Base-by-base conservation (phyloP, 2,329 filamentous ascomycete species). In the Fusarium denticulatum region DNA sequence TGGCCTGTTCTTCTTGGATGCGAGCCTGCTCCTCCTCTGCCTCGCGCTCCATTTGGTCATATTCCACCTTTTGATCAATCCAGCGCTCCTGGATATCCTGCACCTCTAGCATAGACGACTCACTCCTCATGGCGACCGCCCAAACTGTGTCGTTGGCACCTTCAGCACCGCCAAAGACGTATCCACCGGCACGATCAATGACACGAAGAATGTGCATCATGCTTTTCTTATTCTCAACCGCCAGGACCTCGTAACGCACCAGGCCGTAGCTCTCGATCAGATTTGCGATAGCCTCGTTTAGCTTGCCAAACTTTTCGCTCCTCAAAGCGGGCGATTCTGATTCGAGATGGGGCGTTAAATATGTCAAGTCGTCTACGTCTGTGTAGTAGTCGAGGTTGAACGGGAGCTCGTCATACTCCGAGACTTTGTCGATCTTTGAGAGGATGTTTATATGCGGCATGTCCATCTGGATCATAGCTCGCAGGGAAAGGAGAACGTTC, bases 301-400 rank as follows among this genome's bases (percentile, higher is more conserved):
- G 86, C 9, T 92, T 90, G 57, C 91, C 88, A 80, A 97, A 98
- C 80, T 97, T 98, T 26, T 89, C 87, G 75, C 89, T 91, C 12
- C 88, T 88, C 80, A 92, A 83, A 11, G 87, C 88, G 0, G 94
- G 91, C 4, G 92, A 92, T 81, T 99, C 96, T 30, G 89, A 88
- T 77, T 95, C 91, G 46, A 99, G 89, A 68, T 92, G 88, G 4
- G 95, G 94, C 2, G 96, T 88, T 18, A 99, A 87, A 76, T 97
- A 94, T 28, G 90, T 90, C 8, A 99, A 88, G 78, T 98, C 95
- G 82, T 99, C 95, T 13, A 98, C 96, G 82, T 99, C 96, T 69
- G 96, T 98, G 82, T 98, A 99, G 83, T 92, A 99, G 74, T 98
- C 95, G 67, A 99, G 91, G 78, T 97, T 97, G 86, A 99, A 98